Evolutionary conservation across 1,284 basidiomycete genomes (phyloP), one percentile per base, ranked within the genome.

Genomic region (Erythrobasidium hasegawianum): DNA sequence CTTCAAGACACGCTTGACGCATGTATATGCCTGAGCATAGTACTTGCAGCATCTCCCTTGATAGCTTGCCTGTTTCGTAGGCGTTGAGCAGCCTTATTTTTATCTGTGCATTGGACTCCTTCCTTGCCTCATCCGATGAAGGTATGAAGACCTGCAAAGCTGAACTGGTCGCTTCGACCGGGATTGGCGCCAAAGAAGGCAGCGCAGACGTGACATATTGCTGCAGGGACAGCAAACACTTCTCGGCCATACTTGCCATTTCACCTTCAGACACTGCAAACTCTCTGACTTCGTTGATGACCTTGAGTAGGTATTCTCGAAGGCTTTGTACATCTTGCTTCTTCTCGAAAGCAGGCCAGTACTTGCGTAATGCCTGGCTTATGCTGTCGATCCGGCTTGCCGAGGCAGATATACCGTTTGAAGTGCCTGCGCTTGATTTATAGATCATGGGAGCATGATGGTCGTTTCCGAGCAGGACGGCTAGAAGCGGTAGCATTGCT

Each of bases 401-500:
- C 5, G 14, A 5, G 18, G 20, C 50, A n/a, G n/a, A 27, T 53
- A 24, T 8, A 8, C 43, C 43, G 14, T 26, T 26, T 16, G 22
- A 10, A 22, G 61, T 41, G 11, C 45, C 27, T 9, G 29, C 43
- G 10, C 45, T 43, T 9, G 55, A 20, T 13, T 33, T 39, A 45
- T 56, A 65, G n/a, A 65, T 65, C n/a, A 47, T 29, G 13, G 62
- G 62, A 16, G 43, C 22, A 20, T 65, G 52, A 24, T 65, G 57
- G 24, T 65, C 62, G 56, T 65, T 65, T 16, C 62, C 62, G 4
- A 39, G 29, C 40, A 65, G 56, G 29, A 49, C 45, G 29, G 62
- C 62, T 26, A 43, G 18, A 24, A 65, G 22, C 22, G 62, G 62
- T 7, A 65, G 33, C 38, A 52, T 57, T 1, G 55, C 20, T 2